Evolutionary conservation across 306 rosid genomes (phyloP), one percentile per base, ranked within the genome.

Genomic region (Cicer cuneatum): DNA sequence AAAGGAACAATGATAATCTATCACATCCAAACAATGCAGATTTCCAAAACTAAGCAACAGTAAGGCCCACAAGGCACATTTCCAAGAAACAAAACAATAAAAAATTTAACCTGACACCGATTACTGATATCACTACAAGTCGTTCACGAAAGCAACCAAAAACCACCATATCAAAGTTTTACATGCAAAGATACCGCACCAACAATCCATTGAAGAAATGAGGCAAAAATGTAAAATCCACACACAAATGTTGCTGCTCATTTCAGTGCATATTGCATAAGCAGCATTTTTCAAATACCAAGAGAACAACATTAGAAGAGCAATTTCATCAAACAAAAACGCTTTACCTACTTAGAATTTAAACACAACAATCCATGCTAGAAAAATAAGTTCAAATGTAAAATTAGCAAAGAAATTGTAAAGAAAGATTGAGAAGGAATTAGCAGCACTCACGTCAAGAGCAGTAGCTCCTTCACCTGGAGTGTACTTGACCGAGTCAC

Each of bases 391-490:
- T 69, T 68, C 18, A 58, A 21, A 43, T 12, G 38, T 0, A 37
- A 58, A 58, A 65, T 13, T 7, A 72, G 54, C 48, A 74, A 63
- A 54, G 54, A 58, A 13, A 56, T 24, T 33, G 18, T 35, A 21
- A 61, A 78, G 45, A 77, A 18, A 81, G 15, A 56, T 46, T 16
- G 51, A 65, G 41, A 16, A 46, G 45, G 12, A 75, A 83, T 21
- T 7, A 33, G 16, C 15, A 47, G 7, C 1, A 75, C 81, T 88
- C 66, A 92, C 98, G 7, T 84, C 97, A 11, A 90, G 51, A 43
- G 88, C 48, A 10, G 98, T 64, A 0, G 83, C 90, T 62, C 87
- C 89, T 37, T 89, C 97, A 10, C 70, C 33, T 0, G 72, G 24
- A 35, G 73, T 67, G 52, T 81, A 54, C 78, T 77, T 84, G 1